A percentile compares a stretch with the other conserved stretches of the same genome.
Conservation (phyloP, 768 basidiomycete species). For the Lentinula detonsa region DNA sequence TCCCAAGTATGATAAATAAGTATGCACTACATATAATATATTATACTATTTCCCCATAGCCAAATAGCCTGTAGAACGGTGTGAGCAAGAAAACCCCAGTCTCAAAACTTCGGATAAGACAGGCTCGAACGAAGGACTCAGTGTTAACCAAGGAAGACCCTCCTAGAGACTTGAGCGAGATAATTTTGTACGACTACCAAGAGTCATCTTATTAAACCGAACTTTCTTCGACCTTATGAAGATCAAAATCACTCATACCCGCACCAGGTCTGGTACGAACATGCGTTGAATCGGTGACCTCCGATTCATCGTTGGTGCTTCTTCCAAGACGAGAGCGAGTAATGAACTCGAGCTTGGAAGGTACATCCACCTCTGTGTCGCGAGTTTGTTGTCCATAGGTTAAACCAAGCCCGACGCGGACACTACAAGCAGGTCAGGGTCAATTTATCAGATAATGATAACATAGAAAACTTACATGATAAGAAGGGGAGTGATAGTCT, state of each 20-base stretch:
- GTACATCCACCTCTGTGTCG: not conserved
- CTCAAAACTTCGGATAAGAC: too few species aligned
- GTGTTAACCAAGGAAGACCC: too few species aligned
- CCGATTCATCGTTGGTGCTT: not conserved
- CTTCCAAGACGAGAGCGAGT: not conserved
- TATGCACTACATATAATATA: too few species aligned
- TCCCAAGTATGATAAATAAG: too few species aligned
- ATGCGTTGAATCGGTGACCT: not conserved
- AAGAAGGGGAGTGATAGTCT: constrained; percentile 6
- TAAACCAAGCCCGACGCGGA: constrained; percentile 3
- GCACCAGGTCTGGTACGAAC: not conserved
- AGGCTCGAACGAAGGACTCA: too few species aligned
- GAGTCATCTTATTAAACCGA: not conserved
- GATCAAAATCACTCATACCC: not conserved
- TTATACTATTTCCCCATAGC: too few species aligned
- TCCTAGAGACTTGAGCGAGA: too few species aligned
- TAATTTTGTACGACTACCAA: too few species aligned
- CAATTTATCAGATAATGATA: not conserved
- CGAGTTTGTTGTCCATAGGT: not conserved
- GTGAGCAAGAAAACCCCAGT: too few species aligned
- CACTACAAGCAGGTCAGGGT: not conserved
- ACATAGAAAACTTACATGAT: not conserved
- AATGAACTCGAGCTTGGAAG: not conserved
- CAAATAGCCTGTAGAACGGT: too few species aligned
- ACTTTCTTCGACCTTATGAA: not conserved